Evolutionary conservation across 2,329 filamentous ascomycete genomes (phyloP), one percentile per base, ranked within the genome.

Genomic region (Claviceps cyperi): DNA sequence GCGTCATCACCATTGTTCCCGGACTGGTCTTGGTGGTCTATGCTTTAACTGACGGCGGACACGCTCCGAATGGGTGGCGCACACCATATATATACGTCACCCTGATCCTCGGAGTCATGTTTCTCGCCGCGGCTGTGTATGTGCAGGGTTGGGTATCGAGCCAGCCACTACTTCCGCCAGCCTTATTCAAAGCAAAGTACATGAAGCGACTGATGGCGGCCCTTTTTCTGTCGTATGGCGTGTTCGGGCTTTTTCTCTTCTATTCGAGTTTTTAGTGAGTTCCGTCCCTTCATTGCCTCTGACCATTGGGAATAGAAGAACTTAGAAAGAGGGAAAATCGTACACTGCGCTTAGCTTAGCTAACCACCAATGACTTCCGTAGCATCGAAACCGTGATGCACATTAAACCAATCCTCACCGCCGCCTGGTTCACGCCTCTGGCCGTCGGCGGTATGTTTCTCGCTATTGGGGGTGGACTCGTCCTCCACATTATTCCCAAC

Each of bases 11-110:
- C 14, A 81, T 83, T 15, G 72, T 86, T 0, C 72, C 74, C 0
- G 85, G 82, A 0, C 64, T 89, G 13, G 71, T 84, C 2, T 71
- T 92, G 24, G 70, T 87, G 54, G 81, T 88, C 0, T 91, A 82
- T 57, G 83, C 85, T 0, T 76, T 92, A 48, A 89, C 85, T 0
- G 81, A 87, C 46, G 81, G 80, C 7, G 76, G 80, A 0, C 79
- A 86, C 61, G 83, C 83, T 0, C 75, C 80, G 0, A 61, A 79
- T 2, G 78, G 81, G 1, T 91, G 86, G 84, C 69, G 64, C n/a
- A 86, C 82, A 0, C 81, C 83, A 1, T 87, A 88, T 55, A 81
- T 91, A 38, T 76, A 77, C 40, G 68, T 81, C 9, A 78, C 80
- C 0, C 75, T 91, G 45, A 66, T 80, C 3, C 39, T 84, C 1